phyloP scores from a whole-genome alignment of 768 basidiomycete genomes.

The Naematelia encephala region DNA sequence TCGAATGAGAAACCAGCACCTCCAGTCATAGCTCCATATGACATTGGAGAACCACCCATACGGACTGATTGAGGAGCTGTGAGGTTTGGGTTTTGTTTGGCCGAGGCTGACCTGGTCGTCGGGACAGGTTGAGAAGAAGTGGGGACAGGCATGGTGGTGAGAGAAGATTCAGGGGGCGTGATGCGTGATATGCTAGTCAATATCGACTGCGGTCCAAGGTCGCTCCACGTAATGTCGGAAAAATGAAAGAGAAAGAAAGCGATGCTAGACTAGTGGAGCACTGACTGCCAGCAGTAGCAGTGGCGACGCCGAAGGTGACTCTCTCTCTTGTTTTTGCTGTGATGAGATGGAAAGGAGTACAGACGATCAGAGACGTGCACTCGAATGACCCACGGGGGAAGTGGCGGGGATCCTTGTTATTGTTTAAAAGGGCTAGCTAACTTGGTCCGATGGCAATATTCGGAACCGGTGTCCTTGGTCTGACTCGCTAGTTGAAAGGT shows the following conservation, averaged over 20 bases:
- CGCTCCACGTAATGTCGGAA: background rate
- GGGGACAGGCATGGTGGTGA: background rate
- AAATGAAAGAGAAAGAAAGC: background rate
- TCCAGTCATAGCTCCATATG: conserved; percentile 39
- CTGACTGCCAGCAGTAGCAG: background rate
- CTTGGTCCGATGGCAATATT: too few species aligned
- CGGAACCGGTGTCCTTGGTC: too few species aligned
- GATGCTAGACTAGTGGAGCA: background rate
- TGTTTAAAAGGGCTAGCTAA: too few species aligned
- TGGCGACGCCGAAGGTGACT: background rate
- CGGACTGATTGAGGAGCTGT: conserved; percentile 2
- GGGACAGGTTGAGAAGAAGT: conserved; percentile 5
- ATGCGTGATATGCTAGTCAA: too few species aligned
- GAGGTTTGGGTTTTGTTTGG: conserved; percentile 2
- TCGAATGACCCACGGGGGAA: background rate
- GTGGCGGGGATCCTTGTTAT: background rate
- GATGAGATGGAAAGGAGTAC: too few species aligned
- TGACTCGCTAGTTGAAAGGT: too few species aligned
- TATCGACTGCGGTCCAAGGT: too few species aligned
- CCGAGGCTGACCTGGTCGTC: background rate
- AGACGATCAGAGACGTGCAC: background rate
- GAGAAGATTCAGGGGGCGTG: background rate
- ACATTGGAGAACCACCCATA: conserved; percentile 36
- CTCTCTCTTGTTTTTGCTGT: background rate
- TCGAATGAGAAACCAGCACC: conserved; percentile 42